A percentile compares a stretch with the other conserved stretches of the same genome.
These are phyloP conservation scores for Zygoascus biomembranicola DNA, from an alignment of 805 yeast species.

Conservation along the genomic window DNA sequence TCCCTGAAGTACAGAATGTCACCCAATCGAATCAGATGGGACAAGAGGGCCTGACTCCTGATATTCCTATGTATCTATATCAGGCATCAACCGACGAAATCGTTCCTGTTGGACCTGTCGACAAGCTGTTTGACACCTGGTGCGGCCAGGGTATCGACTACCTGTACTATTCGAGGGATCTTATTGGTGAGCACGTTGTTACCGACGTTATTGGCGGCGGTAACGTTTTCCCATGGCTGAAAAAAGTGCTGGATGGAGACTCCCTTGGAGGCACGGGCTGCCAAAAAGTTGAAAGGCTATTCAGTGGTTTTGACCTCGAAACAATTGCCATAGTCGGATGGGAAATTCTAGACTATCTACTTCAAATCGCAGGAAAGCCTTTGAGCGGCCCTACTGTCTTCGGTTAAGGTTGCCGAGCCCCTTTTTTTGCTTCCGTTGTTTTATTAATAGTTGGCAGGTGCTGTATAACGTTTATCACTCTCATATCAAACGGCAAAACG, in stretches of 20 bases:
- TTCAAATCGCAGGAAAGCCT: neutral
- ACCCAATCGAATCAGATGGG: slow-evolving; percentile 19
- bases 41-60: slow-evolving; percentile 16
- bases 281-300: neutral
- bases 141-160: slow-evolving; percentile 13
- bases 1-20: slow-evolving; percentile 9
- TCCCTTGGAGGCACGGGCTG: neutral
- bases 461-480: too few species aligned
- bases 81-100: slow-evolving; percentile 1
- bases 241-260: neutral
- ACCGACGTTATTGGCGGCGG: slow-evolving; percentile 7
- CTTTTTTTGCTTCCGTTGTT: too few species aligned
- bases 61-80: slow-evolving; percentile 10
- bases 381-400: neutral
- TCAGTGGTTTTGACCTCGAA: neutral
- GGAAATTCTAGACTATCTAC: neutral
- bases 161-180: slow-evolving; percentile 1
- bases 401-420: too few species aligned
- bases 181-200: slow-evolving; percentile 7
- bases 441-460: too few species aligned
- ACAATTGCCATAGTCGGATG: neutral
- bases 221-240: slow-evolving; percentile 5
- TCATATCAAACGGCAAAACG: too few species aligned
- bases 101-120: slow-evolving; percentile 1
- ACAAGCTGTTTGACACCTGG: neutral